Conservation (phyloP, 768 basidiomycete genomes). For the Boletus sp. region DNA sequence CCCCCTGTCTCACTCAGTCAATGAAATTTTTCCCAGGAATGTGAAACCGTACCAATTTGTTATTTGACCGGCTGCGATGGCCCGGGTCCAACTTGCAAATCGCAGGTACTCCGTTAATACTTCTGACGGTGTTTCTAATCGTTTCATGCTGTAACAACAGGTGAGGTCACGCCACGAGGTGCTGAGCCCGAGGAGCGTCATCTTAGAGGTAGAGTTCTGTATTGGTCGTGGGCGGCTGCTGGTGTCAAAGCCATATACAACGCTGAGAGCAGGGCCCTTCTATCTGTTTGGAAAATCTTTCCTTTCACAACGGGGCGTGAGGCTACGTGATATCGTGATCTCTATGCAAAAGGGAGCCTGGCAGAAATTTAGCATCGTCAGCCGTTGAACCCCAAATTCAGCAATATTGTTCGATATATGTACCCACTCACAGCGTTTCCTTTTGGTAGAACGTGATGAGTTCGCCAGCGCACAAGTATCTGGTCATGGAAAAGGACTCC, state of each 20-base stretch:
- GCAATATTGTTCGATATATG: no score
- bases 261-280: neutral
- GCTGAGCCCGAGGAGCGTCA: neutral
- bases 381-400: neutral
- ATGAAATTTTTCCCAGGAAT: neutral
- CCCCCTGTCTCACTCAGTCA: neutral
- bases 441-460: neutral
- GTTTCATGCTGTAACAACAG: neutral
- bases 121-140: neutral
- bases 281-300: neutral
- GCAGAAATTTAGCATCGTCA: neutral
- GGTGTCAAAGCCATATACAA: neutral
- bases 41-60: neutral
- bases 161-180: neutral
- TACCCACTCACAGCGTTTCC: constrained; percentile 6
- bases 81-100: neutral
- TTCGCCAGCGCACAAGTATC: no score
- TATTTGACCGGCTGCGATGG: neutral
- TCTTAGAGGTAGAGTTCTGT: neutral
- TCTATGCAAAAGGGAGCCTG: neutral
- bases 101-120: neutral
- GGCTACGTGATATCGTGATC: neutral
- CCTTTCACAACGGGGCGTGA: neutral
- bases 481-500: no score
- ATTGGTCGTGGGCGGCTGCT: neutral